A percentile compares a stretch with the other conserved stretches of the same genome.
These are phyloP conservation scores for Asterionellopsis glacialis DNA, from an alignment of 108 stramenopile genomes.

Conservation along the genomic window DNA sequence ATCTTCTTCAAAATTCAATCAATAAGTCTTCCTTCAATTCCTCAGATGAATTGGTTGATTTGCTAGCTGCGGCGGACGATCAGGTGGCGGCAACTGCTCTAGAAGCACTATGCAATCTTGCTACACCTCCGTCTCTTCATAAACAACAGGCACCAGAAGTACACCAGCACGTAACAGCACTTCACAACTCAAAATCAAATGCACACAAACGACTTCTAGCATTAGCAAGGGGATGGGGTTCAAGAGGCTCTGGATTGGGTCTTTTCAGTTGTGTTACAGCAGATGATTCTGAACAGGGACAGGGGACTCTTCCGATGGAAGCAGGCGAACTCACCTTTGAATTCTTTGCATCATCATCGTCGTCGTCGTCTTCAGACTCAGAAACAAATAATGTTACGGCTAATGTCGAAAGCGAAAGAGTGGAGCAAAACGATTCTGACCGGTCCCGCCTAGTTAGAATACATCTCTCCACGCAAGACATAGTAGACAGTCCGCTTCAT, in stretches of 20 bases:
- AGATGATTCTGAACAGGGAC: constrained; percentile 51
- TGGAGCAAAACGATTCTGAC: neutral
- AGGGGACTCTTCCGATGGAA: constrained; percentile 28
- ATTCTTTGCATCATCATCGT: constrained; percentile 16
- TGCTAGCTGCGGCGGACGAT: constrained; percentile 76
- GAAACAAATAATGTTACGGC: neutral
- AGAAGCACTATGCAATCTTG: constrained; percentile 49
- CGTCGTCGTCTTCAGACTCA: neutral
- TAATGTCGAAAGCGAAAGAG: constrained; percentile 1
- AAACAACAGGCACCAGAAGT: constrained; percentile 82
- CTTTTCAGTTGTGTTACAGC: constrained; percentile 60
- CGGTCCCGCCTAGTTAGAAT: constrained; percentile 13
- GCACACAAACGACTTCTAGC: constrained; percentile 62
- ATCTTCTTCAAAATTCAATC: constrained; percentile 70
- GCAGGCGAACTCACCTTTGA: constrained; percentile 49
- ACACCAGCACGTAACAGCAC: constrained; percentile 54
- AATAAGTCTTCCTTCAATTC: constrained; percentile 85
- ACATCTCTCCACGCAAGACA: constrained; percentile 13
- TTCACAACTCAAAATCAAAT: constrained; percentile 36
- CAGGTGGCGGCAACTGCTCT: constrained; percentile 48
- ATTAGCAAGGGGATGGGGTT: constrained; percentile 84
- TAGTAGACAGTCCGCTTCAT: constrained; percentile 5
- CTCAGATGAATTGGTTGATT: constrained; percentile 57
- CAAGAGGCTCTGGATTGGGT: constrained; percentile 72
- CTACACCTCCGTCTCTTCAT: constrained; percentile 77